Evolutionary conservation across 768 basidiomycete species (phyloP).

Genomic region (Sporobolomyces roseus): DNA sequence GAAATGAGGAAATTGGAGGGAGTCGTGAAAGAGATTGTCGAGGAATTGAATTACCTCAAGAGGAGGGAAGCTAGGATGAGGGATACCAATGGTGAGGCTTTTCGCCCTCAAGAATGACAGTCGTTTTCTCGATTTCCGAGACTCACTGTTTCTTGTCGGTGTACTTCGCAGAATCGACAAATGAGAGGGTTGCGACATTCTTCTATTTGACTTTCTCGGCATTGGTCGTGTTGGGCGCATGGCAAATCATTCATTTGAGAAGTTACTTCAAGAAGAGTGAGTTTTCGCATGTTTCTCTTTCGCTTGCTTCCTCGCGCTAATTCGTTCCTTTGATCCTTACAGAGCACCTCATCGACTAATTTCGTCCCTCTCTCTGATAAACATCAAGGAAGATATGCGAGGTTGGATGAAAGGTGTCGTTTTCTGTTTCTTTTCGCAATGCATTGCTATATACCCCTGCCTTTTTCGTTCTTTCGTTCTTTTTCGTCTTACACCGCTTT

Average conservation of each 20-base stretch:
- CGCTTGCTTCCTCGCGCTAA: too few relatives aligned
- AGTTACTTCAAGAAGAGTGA: slow-evolving; percentile 72
- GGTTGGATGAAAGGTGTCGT: too few relatives aligned
- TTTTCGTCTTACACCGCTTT: too few relatives aligned
- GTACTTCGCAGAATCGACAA: slow-evolving; percentile 70
- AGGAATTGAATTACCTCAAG: slow-evolving; percentile 89
- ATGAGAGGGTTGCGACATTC: slow-evolving; percentile 84
- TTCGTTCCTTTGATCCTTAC: too few relatives aligned
- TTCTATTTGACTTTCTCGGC: slow-evolving; percentile 80
- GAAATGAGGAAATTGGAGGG: slow-evolving; percentile 98
- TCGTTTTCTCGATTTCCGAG: background rate
- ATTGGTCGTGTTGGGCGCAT: slow-evolving; percentile 73
- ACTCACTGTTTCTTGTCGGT: background rate
- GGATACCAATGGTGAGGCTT: slow-evolving; percentile 71
- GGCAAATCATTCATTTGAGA: slow-evolving; percentile 92
- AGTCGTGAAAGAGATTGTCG: slow-evolving; percentile 85
- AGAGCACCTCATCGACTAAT: too few relatives aligned
- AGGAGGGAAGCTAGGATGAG: slow-evolving; percentile 82
- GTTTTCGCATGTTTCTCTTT: background rate
- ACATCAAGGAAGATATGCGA: too few relatives aligned
- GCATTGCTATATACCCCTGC: too few relatives aligned
- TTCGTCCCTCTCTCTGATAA: too few relatives aligned
- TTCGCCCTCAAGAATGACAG: too few relatives aligned
- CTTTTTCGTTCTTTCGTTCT: too few relatives aligned
- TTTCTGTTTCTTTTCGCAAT: too few relatives aligned